Evolutionary conservation across 345 rosid species (phyloP).

Genomic region (Moricandia arvensis): DNA sequence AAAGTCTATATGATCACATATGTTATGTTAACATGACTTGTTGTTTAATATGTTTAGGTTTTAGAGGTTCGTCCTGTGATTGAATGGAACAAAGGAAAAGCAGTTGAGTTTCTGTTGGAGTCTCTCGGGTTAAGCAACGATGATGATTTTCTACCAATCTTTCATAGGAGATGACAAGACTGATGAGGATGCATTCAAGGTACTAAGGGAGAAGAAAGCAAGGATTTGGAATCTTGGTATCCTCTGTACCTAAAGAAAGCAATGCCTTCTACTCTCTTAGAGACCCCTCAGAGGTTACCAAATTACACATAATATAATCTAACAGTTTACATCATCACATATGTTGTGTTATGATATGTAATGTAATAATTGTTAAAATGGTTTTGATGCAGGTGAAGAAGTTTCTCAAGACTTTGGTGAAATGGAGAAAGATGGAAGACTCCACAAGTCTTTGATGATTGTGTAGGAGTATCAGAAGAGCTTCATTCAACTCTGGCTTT

Average conservation of each 20-base stretch:
- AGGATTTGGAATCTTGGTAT: conserved; percentile 88
- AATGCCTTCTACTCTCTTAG: conserved; percentile 71
- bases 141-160: too few relatives aligned
- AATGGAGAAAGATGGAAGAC: conserved; percentile 51
- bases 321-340: neutral
- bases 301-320: neutral
- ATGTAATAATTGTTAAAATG: neutral
- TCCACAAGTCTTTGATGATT: conserved; percentile 15
- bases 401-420: conserved; percentile 66
- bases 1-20: too few relatives aligned
- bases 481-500: conserved; percentile 19
- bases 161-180: too few relatives aligned
- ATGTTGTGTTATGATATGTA: neutral
- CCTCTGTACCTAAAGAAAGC: conserved; percentile 77
- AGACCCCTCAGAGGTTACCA: conserved; percentile 72
- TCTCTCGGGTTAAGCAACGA: too few relatives aligned
- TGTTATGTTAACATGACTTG: too few relatives aligned
- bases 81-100: too few relatives aligned
- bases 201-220: conserved; percentile 51
- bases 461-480: conserved; percentile 18
- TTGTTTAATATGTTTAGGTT: too few relatives aligned
- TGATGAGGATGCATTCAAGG: conserved; percentile 97
- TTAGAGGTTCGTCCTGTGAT: too few relatives aligned
- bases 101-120: too few relatives aligned
- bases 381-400: conserved; percentile 65